A percentile compares a stretch with the other conserved stretches of the same genome.
Conservation (phyloP, 352 stramenopile genomes). For the Pythium monospermum region DNA sequence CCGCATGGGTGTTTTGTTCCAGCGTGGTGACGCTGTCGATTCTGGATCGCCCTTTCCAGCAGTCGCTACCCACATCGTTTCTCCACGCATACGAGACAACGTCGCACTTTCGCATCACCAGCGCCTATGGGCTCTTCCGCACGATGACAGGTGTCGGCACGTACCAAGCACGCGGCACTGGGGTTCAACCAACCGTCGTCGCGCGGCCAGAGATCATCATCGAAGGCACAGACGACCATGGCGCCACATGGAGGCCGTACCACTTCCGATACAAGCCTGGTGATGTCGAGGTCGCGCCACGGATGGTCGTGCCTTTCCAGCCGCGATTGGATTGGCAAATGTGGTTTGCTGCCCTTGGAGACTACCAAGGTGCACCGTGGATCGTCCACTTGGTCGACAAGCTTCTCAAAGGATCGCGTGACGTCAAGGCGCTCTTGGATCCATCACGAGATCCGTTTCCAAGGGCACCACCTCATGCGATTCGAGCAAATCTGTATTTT, state of each 20-base stretch:
- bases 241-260: conserved; percentile 61
- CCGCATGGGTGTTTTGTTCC: conserved; percentile 32
- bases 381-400: conserved; percentile 84
- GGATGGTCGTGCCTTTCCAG: conserved; percentile 35
- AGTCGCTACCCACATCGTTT: conserved; percentile 27
- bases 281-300: conserved; percentile 29
- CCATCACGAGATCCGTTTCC: conserved; percentile 44
- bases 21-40: conserved; percentile 37
- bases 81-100: conserved; percentile 25
- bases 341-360: conserved; percentile 88
- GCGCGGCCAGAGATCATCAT: conserved; percentile 88
- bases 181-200: conserved; percentile 45
- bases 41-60: conserved; percentile 34
- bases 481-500: conserved; percentile 69
- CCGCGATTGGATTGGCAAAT: conserved; percentile 91
- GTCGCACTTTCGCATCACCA: conserved; percentile 35
- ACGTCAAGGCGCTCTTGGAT: conserved; percentile 72
- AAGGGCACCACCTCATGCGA: conserved; percentile 30
- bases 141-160: conserved; percentile 87
- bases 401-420: conserved; percentile 50
- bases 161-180: conserved; percentile 17
- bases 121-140: conserved; percentile 86
- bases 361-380: conserved; percentile 82
- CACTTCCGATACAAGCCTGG: conserved; percentile 89
- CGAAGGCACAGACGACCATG: conserved; percentile 53